Base-by-base conservation (phyloP, 345 rosid genomes). In the Carallia pectinifolia region DNA sequence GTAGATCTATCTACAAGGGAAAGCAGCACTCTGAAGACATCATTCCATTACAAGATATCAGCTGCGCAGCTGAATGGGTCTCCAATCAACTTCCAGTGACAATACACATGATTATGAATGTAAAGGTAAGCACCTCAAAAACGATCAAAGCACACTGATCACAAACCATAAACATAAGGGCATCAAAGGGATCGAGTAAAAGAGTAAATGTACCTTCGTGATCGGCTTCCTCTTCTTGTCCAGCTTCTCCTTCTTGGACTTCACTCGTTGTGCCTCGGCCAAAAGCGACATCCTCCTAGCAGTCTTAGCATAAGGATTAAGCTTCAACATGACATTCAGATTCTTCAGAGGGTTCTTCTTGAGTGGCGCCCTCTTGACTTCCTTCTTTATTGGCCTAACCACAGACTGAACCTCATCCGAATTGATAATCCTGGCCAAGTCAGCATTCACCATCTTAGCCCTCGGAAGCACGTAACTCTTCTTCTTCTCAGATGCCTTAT, bases 331-430 rank as follows among this genome's bases (percentile, higher is more conserved):
- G 2, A 81, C 85, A 72, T 90, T 89, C 54, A 90, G 71, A 44
- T 95, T 92, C 97, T 90, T 95, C 68, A 95, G 66, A 7, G 99
- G 99, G 53, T 95, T 95, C 86, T 95, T 95, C 93, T 95, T 95
- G 76, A 90, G 29, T 3, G 90, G 77, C 23, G 98, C 90, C 62
- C 97, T 87, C 87, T 88, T 90, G 0, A 75, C 77, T 38, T 79
- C 91, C 77, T 71, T 85, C 81, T 92, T 87, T 48, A 90, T 85
- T 0, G 99, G 99, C 60, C 81, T 90, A 64, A 92, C 97, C 2
- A 92, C 98, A 4, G 96, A 89, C 67, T 95, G 99, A 1, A 95
- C 89, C 85, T 95, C 97, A 73, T 95, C 97, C 1, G 97, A 90
- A 80, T 95, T 95, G 66, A 95, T 95, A 61, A 95, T 90, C 84